Conservation (phyloP, 768 basidiomycete genomes). For the Hydnomerulius pinastri region DNA sequence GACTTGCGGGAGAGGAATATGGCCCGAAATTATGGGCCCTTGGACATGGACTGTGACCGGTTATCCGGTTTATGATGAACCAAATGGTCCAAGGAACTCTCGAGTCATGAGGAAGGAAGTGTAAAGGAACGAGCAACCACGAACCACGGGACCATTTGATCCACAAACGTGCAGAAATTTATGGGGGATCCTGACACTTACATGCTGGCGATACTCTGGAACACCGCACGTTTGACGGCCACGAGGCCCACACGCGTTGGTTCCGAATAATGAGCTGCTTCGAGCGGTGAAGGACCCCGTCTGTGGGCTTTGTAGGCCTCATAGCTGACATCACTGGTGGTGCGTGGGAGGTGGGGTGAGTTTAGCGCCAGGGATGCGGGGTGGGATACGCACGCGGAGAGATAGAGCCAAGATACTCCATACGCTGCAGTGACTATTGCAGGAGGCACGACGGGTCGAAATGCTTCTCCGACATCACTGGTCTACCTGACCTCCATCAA, state of each 20-base stretch:
- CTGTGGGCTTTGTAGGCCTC: conserved; percentile 79
- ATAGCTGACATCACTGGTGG: conserved; percentile 65
- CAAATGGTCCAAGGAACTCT: no score
- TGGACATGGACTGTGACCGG: no score
- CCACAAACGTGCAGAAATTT: conserved; percentile 15
- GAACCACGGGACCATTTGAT: neutral
- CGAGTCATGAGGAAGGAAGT: conserved; percentile 7
- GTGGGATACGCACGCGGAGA: conserved; percentile 51
- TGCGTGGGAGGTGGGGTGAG: neutral
- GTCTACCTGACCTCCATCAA: conserved; percentile 47
- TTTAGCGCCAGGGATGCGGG: neutral
- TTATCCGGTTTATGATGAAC: no score
- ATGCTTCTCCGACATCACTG: conserved; percentile 82
- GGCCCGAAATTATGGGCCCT: no score
- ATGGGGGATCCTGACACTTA: conserved; percentile 33
- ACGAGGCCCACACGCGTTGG: conserved; percentile 65
- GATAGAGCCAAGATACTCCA: conserved; percentile 80
- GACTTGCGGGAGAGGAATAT: neutral
- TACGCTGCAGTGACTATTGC: conserved; percentile 75
- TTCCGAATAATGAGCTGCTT: conserved; percentile 72
- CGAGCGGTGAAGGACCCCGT: conserved; percentile 63
- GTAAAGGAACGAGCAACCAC: conserved; percentile 6
- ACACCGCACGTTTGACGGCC: conserved; percentile 75
- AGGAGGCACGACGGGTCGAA: conserved; percentile 76
- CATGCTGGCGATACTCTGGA: conserved; percentile 85